Conservation (phyloP, 768 basidiomycete species). For the Boletus speciosus region DNA sequence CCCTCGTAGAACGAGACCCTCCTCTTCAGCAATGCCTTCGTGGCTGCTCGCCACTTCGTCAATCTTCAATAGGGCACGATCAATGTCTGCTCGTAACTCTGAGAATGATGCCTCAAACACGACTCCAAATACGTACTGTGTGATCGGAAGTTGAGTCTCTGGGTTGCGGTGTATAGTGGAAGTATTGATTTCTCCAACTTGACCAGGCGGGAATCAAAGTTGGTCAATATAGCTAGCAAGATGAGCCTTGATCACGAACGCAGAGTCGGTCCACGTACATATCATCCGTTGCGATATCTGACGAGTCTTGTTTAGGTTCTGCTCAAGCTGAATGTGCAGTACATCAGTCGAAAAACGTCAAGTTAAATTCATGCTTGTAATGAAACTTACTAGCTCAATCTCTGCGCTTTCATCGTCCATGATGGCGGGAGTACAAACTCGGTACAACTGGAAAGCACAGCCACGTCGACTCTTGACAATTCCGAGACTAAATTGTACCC, state of each 20-base stretch:
- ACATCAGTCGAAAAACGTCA: neutral
- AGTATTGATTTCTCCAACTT: conserved; percentile 83
- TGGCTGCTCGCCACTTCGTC: conserved; percentile 74
- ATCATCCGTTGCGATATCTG: conserved; percentile 87
- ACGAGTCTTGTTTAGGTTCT: conserved; percentile 81
- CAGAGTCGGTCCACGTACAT: conserved; percentile 43
- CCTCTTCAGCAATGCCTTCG: conserved; percentile 73
- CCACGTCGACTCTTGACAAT: neutral
- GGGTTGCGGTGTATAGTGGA: conserved; percentile 77
- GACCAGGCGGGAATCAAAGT: conserved; percentile 77
- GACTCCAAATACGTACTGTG: conserved; percentile 51
- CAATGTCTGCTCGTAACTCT: conserved; percentile 56
- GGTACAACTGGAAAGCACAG: neutral
- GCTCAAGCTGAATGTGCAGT: conserved; percentile 57
- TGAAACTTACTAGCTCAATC: conserved; percentile 18
- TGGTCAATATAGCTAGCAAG: conserved; percentile 70
- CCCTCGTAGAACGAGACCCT: conserved; percentile 77
- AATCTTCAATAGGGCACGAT: conserved; percentile 72
- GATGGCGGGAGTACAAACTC: neutral
- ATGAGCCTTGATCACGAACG: conserved; percentile 20
- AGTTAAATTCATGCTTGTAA: neutral
- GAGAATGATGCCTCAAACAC: neutral
- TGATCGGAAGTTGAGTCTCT: conserved; percentile 66
- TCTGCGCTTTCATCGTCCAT: conserved; percentile 30
- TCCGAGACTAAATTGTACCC: neutral